Conservation (phyloP, 2,329 filamentous ascomycete genomes). For the Cladosporium oxysporum region DNA sequence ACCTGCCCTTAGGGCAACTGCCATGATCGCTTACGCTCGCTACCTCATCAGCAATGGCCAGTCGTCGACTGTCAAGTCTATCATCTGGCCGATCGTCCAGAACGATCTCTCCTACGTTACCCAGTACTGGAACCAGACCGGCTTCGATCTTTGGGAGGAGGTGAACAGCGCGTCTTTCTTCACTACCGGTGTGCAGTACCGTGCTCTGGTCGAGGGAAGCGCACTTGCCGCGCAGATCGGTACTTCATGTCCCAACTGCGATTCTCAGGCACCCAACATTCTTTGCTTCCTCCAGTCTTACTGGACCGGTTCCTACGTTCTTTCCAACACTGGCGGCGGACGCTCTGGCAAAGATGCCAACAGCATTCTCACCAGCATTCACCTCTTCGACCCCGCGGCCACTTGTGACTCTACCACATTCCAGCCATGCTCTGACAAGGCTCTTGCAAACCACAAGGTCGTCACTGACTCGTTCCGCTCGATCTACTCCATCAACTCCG, state of each 20-base stretch:
- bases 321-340: conserved; percentile 67
- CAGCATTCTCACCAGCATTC: conserved; percentile 57
- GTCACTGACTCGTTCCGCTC: conserved; percentile 74
- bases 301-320: conserved; percentile 67
- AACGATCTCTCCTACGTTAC: conserved; percentile 77
- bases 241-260: conserved; percentile 61
- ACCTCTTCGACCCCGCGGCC: conserved; percentile 64
- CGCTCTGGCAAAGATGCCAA: conserved; percentile 73
- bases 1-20: conserved; percentile 72
- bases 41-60: conserved; percentile 58
- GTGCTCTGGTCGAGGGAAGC: conserved; percentile 64
- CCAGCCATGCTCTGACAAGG: conserved; percentile 67
- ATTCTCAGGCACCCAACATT: conserved; percentile 66
- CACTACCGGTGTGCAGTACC: conserved; percentile 69
- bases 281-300: conserved; percentile 74
- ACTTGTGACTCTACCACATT: conserved; percentile 71
- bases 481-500: conserved; percentile 69
- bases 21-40: conserved; percentile 70
- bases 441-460: conserved; percentile 72
- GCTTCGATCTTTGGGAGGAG: conserved; percentile 84
- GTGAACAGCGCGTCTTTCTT: conserved; percentile 77
- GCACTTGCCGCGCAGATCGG: conserved; percentile 66
- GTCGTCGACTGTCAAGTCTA: conserved; percentile 49
- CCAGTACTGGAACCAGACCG: conserved; percentile 64
- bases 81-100: conserved; percentile 71